Percentiles rank a stretch among this genome's conserved stretches.
Evolutionary conservation across 495 filamentous ascomycete genomes (phyloP).

Genomic region (Parmelia sp.): DNA sequence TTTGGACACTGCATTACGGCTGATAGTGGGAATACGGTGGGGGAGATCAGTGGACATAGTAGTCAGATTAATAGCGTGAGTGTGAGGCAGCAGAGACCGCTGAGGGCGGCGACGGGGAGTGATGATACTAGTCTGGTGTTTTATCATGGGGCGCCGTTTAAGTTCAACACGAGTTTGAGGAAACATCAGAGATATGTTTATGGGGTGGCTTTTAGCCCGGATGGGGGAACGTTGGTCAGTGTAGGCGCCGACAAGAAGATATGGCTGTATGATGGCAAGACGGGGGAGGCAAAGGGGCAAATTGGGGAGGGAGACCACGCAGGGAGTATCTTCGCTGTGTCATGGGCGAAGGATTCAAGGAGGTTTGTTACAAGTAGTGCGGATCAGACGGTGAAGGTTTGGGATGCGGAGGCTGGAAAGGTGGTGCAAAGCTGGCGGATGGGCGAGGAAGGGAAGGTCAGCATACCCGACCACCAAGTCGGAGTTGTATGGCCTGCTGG

Average conservation of each 20-base stretch:
- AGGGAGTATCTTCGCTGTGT: conserved; percentile 86
- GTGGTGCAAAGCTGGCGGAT: conserved; percentile 75
- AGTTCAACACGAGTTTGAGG: conserved; percentile 71
- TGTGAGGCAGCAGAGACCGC: conserved; percentile 79
- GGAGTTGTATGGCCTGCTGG: conserved; percentile 88
- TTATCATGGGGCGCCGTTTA: conserved; percentile 89
- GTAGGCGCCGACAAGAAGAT: conserved; percentile 86
- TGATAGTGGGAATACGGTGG: conserved; percentile 92
- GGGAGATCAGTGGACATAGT: conserved; percentile 86
- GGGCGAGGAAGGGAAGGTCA: conserved; percentile 71
- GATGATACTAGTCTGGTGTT: conserved; percentile 88
- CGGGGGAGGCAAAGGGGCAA: conserved; percentile 69
- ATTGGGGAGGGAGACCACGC: conserved; percentile 81
- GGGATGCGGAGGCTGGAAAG: conserved; percentile 78
- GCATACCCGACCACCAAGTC: conserved; percentile 80
- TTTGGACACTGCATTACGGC: conserved; percentile 93
- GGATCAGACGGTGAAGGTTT: conserved; percentile 83
- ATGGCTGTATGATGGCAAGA: conserved; percentile 92
- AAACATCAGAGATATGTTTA: conserved; percentile 85
- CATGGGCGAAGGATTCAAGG: conserved; percentile 85
- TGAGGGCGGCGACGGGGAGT: conserved; percentile 82
- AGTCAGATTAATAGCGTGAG: conserved; percentile 85
- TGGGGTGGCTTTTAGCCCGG: conserved; percentile 83
- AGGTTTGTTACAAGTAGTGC: conserved; percentile 86
- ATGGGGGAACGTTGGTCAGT: conserved; percentile 75